Evolutionary conservation across 352 stramenopile genomes (phyloP).

Genomic region (Labyrinthula sp.): DNA sequence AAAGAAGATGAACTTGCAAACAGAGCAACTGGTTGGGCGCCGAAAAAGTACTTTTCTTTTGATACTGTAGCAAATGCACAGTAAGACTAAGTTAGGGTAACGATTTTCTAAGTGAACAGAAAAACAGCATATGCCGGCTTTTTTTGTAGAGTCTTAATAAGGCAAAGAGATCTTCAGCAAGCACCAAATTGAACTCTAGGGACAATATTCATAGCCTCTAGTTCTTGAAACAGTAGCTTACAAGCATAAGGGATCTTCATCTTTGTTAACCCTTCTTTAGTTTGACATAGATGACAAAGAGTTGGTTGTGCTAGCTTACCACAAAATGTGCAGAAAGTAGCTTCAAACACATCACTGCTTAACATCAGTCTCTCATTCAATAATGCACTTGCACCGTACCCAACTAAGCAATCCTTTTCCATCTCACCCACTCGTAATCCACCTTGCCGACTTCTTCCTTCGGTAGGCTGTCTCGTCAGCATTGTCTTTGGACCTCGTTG

Average conservation of each 20-base stretch:
- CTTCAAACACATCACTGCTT: conserved; percentile 94
- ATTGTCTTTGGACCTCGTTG: conserved; percentile 48
- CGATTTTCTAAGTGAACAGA: too few relatives aligned
- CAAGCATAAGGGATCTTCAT: conserved; percentile 96
- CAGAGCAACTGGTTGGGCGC: too few relatives aligned
- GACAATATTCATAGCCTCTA: conserved; percentile 98
- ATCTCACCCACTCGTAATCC: conserved; percentile 97
- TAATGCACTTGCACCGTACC: conserved; percentile 93
- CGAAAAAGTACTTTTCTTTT: too few relatives aligned
- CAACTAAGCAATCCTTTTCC: conserved; percentile 98
- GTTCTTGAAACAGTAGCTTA: conserved; percentile 92
- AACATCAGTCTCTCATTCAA: conserved; percentile 99
- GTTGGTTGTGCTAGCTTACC: conserved; percentile 43
- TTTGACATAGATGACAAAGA: conserved; percentile 96
- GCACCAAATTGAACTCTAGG: too few relatives aligned
- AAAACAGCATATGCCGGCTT: too few relatives aligned
- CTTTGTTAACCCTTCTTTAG: conserved; percentile 82
- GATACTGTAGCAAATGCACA: too few relatives aligned
- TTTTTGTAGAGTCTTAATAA: too few relatives aligned
- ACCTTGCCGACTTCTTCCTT: conserved; percentile 87
- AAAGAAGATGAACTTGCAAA: too few relatives aligned
- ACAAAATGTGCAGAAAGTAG: conserved; percentile 72
- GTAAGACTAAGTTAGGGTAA: too few relatives aligned
- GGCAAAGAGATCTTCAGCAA: too few relatives aligned
- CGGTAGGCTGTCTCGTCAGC: conserved; percentile 93